Evolutionary conservation across 768 basidiomycete species (phyloP), one percentile per base, ranked within the genome.

Genomic region (Tephrocybe sp.): DNA sequence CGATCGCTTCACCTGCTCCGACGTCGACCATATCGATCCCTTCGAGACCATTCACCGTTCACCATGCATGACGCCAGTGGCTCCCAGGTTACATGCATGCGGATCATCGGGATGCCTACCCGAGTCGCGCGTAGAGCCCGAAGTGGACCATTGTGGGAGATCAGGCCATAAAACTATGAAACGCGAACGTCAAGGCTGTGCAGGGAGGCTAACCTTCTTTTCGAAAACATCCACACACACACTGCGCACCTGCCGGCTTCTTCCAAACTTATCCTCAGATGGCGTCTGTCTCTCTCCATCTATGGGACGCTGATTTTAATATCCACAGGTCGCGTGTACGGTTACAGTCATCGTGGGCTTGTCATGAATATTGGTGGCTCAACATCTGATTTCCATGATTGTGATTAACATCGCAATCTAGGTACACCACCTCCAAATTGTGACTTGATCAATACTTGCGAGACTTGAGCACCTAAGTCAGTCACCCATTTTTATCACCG

Each of bases 171-270:
- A 45, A 55, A 56, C 34, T 41, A 14, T 55, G 54, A 45, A 55
- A 56, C 48, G 36, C 48, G 48, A 51, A 3, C 34, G 32, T 32
- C 39, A 56, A 49, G 55, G 55, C 55, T 56, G 52, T 56, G 55
- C 55, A 36, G 41, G 50, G 41, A 41, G 51, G 16, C 39, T 26
- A 38, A 17, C 20, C 43, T 36, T 30, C 17, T 45, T 51, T 19
- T 33, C 17, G 16, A 35, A 32, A 7, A 26, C 26, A 26, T 26
- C 7, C 26, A 26, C 26, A 26, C 26, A 50, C 11, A 46, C 22
- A 39, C 32, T 50, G 48, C 49, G 48, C 41, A 32, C 31, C 17
- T 43, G 48, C 40, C 55, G 51, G 48, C 45, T 52, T 42, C n/a
- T 19, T 33, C 39, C 22, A 47, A 48, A 20, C 8, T 35, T 45